Evolutionary conservation across 306 rosid genomes (phyloP).

Genomic region (Pyrus betulifolia): DNA sequence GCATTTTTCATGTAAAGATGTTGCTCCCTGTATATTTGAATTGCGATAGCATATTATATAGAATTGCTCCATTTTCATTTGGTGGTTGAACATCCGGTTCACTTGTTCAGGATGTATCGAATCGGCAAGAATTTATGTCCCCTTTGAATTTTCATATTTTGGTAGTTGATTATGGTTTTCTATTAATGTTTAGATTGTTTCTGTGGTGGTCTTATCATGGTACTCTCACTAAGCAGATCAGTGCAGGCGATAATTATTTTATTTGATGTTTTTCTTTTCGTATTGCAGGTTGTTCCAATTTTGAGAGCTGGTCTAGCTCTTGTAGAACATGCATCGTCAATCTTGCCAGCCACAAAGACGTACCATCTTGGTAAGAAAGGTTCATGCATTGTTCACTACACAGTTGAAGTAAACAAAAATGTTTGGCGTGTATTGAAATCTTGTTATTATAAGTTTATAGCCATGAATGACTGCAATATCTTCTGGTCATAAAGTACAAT

Average conservation of each 20-base stretch:
- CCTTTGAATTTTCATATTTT: background rate
- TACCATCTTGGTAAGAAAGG: conserved; percentile 76
- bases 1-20: background rate
- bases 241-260: conserved; percentile 16
- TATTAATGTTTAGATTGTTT: background rate
- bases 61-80: no score
- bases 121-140: background rate
- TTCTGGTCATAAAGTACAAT: background rate
- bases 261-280: conserved; percentile 18
- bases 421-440: background rate
- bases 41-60: no score
- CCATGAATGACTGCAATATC: background rate
- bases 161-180: background rate
- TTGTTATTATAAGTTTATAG: background rate
- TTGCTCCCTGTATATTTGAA: background rate
- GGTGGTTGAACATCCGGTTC: background rate
- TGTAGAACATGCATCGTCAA: conserved; percentile 66
- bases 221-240: background rate
- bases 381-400: background rate
- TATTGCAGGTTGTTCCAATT: conserved; percentile 77
- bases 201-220: background rate
- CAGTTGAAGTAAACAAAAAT: background rate
- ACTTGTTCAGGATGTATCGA: background rate
- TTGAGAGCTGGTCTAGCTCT: conserved; percentile 92
- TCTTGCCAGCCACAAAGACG: conserved; percentile 77